Conservation (phyloP, 2,329 filamentous ascomycete species). For the Lachnellula occidentalis region DNA sequence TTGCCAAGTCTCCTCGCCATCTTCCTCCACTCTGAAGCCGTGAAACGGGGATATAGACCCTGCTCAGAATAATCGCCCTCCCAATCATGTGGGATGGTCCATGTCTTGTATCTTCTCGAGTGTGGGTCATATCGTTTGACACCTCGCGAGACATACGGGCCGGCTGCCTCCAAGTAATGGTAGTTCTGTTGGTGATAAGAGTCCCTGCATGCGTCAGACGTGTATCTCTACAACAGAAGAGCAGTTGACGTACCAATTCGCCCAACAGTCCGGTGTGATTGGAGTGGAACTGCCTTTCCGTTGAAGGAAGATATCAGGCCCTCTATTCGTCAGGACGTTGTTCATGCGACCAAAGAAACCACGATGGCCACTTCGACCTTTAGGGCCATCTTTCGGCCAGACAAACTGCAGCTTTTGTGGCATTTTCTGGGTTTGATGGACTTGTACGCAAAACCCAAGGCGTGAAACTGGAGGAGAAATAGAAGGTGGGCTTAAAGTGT, state of each 20-base stretch:
- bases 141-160: constrained; percentile 5
- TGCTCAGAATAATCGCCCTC: constrained; percentile 1
- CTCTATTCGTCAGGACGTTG: constrained; percentile 35
- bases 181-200: constrained; percentile 20
- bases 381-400: constrained; percentile 29
- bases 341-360: constrained; percentile 28
- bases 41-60: constrained; percentile 23
- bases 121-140: constrained; percentile 28
- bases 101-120: constrained; percentile 23
- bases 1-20: constrained; percentile 10
- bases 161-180: constrained; percentile 5
- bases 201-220: constrained; percentile 20
- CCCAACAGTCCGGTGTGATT: constrained; percentile 26
- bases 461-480: background rate
- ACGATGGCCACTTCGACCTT: constrained; percentile 19
- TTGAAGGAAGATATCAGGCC: constrained; percentile 38
- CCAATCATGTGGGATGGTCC: constrained; percentile 20
- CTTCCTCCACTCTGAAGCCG: constrained; percentile 13
- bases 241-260: constrained; percentile 23
- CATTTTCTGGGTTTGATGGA: background rate
- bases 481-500: background rate
- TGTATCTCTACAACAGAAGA: no score
- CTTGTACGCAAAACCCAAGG: background rate
- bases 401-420: constrained; percentile 19
- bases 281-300: constrained; percentile 11